A percentile compares a stretch with the other conserved stretches of the same genome.
Conservation (phyloP, 2,329 filamentous ascomycete genomes). For the Colletotrichum gloeosporioides region DNA sequence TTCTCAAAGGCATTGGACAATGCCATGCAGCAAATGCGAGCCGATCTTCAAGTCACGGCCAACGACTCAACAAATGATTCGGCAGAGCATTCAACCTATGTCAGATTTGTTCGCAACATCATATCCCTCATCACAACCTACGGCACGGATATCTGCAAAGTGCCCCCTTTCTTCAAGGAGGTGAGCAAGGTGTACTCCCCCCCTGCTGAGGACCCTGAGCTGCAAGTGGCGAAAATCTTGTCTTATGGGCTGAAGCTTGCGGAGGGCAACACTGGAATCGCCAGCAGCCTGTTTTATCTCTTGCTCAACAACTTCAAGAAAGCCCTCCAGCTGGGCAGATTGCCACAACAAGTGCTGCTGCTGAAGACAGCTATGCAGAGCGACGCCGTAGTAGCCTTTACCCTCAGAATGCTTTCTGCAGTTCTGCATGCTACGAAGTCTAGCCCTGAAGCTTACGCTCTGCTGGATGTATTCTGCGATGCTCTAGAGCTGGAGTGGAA, state of each 20-base stretch:
- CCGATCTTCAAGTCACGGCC: slow-evolving; percentile 48
- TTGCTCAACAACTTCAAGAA: slow-evolving; percentile 63
- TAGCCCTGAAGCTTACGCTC: slow-evolving; percentile 44
- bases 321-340: slow-evolving; percentile 53
- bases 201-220: slow-evolving; percentile 58
- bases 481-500: slow-evolving; percentile 45
- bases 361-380: slow-evolving; percentile 55
- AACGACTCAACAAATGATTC: slow-evolving; percentile 26
- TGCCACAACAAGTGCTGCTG: slow-evolving; percentile 52
- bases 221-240: slow-evolving; percentile 60
- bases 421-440: slow-evolving; percentile 45
- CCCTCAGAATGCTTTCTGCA: slow-evolving; percentile 62
- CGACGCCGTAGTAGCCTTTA: slow-evolving; percentile 48
- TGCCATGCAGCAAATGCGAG: slow-evolving; percentile 60
- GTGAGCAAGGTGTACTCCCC: slow-evolving; percentile 62
- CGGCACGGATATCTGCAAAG: slow-evolving; percentile 55
- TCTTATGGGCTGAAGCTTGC: slow-evolving; percentile 60
- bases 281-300: slow-evolving; percentile 60
- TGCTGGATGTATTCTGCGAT: slow-evolving; percentile 56
- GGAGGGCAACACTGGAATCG: slow-evolving; percentile 54
- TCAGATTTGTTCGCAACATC: slow-evolving; percentile 57
- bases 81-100: slow-evolving; percentile 50
- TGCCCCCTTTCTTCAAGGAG: slow-evolving; percentile 63
- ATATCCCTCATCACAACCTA: slow-evolving; percentile 61
- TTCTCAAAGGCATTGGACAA: slow-evolving; percentile 48